A percentile compares a stretch with the other conserved stretches of the same genome.
Evolutionary conservation across 768 basidiomycete species (phyloP).

Genomic region (Tremella fuciformis): DNA sequence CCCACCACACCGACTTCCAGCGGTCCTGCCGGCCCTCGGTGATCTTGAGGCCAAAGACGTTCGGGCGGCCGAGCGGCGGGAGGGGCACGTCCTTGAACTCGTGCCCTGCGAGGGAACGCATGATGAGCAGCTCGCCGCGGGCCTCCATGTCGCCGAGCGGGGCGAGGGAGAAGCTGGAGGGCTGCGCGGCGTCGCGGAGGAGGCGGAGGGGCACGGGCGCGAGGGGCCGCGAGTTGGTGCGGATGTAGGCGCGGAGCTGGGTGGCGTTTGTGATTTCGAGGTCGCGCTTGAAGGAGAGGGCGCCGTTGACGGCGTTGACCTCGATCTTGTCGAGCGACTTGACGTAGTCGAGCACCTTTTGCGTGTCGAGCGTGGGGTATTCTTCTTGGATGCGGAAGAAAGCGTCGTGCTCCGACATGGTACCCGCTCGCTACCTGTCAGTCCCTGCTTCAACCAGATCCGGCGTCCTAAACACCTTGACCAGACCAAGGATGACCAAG

Average conservation of each 20-base stretch:
- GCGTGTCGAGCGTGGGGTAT: slow-evolving; percentile 25
- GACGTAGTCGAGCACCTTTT: slow-evolving; percentile 28
- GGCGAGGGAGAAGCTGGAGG: slow-evolving; percentile 5
- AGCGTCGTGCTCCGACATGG: slow-evolving; percentile 13
- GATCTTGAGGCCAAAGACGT: slow-evolving; percentile 31
- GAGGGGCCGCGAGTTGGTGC: slow-evolving; percentile 21
- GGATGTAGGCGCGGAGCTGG: slow-evolving; percentile 32
- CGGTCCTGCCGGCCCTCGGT: slow-evolving; percentile 22
- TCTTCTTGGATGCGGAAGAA: slow-evolving; percentile 25
- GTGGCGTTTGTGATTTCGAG: slow-evolving; percentile 22
- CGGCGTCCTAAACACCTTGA: too few species aligned
- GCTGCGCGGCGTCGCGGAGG: slow-evolving; percentile 14
- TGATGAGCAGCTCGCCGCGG: slow-evolving; percentile 33
- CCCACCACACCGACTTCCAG: slow-evolving; percentile 41
- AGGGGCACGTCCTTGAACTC: slow-evolving; percentile 29
- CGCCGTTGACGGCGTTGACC: slow-evolving; percentile 35
- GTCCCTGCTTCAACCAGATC: too few species aligned
- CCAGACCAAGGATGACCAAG: too few species aligned
- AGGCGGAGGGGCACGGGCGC: slow-evolving; percentile 10
- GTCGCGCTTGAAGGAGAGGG: slow-evolving; percentile 38
- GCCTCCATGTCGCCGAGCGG: background rate
- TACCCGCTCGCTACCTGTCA: background rate
- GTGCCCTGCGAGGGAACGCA: slow-evolving; percentile 27
- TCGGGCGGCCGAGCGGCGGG: slow-evolving; percentile 31
- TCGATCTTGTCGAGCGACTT: slow-evolving; percentile 32